phyloP scores from a whole-genome alignment of 2,329 filamentous ascomycete species.

The Sporothrix variecibatus region DNA sequence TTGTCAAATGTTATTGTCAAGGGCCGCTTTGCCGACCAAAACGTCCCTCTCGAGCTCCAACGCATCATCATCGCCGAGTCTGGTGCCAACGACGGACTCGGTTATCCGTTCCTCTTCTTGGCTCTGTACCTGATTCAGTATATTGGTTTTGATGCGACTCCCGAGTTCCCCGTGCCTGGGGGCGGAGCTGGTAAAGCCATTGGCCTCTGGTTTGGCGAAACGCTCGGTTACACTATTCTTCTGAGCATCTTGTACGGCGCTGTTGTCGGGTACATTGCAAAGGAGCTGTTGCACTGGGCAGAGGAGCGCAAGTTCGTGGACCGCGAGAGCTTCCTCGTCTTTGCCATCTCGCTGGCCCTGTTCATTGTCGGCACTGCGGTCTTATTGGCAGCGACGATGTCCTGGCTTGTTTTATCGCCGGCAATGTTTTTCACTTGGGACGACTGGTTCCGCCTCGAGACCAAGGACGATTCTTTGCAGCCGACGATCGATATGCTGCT shows the following conservation, averaged over 20 bases:
- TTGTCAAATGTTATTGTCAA: constrained; percentile 89
- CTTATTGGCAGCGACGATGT: constrained; percentile 88
- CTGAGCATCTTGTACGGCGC: constrained; percentile 77
- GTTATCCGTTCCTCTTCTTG: constrained; percentile 86
- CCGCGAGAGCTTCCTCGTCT: constrained; percentile 83
- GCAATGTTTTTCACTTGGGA: constrained; percentile 91
- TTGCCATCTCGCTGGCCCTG: constrained; percentile 79
- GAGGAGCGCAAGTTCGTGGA: constrained; percentile 81
- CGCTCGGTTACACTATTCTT: constrained; percentile 79
- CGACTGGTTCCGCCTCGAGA: constrained; percentile 90
- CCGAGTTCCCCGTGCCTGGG: constrained; percentile 48
- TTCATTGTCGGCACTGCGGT: constrained; percentile 88
- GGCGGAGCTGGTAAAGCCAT: constrained; percentile 67
- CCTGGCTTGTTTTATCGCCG: constrained; percentile 87
- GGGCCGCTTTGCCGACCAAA: constrained; percentile 75
- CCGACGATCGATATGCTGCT: constrained; percentile 94
- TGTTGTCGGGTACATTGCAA: constrained; percentile 76
- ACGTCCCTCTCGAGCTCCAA: constrained; percentile 79
- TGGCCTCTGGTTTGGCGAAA: constrained; percentile 81
- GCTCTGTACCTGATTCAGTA: constrained; percentile 83
- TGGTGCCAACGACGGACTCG: constrained; percentile 84
- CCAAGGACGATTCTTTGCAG: constrained; percentile 86
- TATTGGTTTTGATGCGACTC: constrained; percentile 58
- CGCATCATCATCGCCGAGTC: constrained; percentile 80
- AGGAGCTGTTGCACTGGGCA: constrained; percentile 80